phyloP scores from a whole-genome alignment of 1,284 basidiomycete genomes.

The Ganoderma boninense region DNA sequence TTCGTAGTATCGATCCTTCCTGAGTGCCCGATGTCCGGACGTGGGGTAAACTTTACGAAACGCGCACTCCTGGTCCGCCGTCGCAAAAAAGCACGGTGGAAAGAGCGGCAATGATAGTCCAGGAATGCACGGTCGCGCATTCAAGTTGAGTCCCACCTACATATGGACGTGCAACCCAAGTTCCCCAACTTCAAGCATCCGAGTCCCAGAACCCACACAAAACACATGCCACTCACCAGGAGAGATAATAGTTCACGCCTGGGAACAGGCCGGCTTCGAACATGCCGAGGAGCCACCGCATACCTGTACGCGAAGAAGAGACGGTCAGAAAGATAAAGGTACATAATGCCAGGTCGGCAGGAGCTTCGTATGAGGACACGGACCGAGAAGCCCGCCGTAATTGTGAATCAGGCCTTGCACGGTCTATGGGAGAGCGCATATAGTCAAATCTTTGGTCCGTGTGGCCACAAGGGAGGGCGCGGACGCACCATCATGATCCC shows the following conservation, averaged over 20 bases:
- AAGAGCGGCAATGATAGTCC: not conserved
- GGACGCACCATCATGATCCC: constrained; percentile 71
- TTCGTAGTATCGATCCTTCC: not conserved
- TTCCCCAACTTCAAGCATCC: not conserved
- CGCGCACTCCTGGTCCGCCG: not conserved
- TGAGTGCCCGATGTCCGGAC: not conserved
- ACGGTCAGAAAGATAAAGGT: constrained; percentile 7
- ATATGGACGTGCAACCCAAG: not conserved
- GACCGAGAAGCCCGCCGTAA: constrained; percentile 70
- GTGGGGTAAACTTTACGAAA: constrained; percentile 2
- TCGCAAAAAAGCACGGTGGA: not conserved
- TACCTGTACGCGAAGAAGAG: constrained; percentile 45
- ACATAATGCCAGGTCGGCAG: not conserved
- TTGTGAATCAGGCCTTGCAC: constrained; percentile 74
- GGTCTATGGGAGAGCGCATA: constrained; percentile 49
- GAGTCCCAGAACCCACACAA: not conserved
- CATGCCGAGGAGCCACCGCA: constrained; percentile 71
- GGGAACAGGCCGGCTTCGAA: constrained; percentile 79
- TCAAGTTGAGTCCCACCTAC: not conserved
- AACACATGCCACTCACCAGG: constrained; percentile 54
- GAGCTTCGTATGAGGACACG: not conserved
- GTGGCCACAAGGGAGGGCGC: not conserved
- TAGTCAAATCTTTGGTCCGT: not conserved
- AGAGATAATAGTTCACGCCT: constrained; percentile 75
- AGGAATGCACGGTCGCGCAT: not conserved